Evolutionary conservation across 2,329 filamentous ascomycete genomes (phyloP).

Genomic region (Cryphonectria japonica): DNA sequence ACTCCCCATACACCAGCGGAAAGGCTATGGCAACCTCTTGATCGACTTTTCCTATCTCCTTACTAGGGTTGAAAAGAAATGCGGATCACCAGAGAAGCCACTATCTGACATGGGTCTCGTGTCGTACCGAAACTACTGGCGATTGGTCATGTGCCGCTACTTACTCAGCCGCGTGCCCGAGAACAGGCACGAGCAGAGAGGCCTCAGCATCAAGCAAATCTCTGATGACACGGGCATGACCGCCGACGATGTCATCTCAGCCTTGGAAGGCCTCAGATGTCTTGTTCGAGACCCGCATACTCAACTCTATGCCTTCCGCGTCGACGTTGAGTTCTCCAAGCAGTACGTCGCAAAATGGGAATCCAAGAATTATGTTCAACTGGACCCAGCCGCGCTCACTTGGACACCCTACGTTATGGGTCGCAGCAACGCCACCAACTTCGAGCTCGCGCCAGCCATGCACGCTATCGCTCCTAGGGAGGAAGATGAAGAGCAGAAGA

Average conservation of each 20-base stretch:
- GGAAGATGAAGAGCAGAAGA: constrained; percentile 61
- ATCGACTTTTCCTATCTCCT: constrained; percentile 99
- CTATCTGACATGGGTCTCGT: constrained; percentile 97
- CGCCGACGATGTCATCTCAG: constrained; percentile 92
- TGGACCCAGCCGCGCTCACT: constrained; percentile 78
- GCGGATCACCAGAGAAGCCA: constrained; percentile 94
- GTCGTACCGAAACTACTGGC: constrained; percentile 97
- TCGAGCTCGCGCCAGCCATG: constrained; percentile 79
- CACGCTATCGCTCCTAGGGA: constrained; percentile 88
- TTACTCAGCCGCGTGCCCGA: constrained; percentile 62
- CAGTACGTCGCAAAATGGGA: constrained; percentile 91
- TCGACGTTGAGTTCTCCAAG: constrained; percentile 83
- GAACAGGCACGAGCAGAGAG: constrained; percentile 46
- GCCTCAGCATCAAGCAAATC: constrained; percentile 67
- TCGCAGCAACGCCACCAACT: constrained; percentile 77
- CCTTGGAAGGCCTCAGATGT: constrained; percentile 85
- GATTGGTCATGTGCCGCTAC: constrained; percentile 83
- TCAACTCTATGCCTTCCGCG: constrained; percentile 83
- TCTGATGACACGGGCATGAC: constrained; percentile 95
- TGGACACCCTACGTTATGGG: constrained; percentile 99
- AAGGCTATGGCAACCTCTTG: constrained; percentile 93
- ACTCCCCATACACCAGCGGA: constrained; percentile 92
- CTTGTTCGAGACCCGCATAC: constrained; percentile 89
- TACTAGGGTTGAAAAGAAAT: constrained; percentile 89
- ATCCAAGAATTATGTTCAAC: constrained; percentile 81